These are phyloP conservation scores for Ceratocystis albifundus DNA, from an alignment of 2,329 filamentous ascomycete genomes.

Conservation along the genomic window DNA sequence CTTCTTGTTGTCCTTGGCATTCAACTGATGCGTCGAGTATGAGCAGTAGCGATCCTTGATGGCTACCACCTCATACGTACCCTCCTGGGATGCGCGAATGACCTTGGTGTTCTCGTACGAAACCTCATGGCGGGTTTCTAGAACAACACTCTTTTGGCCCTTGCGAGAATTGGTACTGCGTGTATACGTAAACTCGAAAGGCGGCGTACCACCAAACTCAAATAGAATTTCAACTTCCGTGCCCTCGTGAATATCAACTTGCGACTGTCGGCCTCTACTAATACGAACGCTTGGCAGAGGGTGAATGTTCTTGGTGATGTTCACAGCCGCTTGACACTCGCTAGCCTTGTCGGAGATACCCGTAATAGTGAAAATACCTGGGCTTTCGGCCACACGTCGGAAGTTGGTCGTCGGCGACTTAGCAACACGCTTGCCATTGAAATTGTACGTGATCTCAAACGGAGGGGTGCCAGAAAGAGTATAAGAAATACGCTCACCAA, in stretches of 20 bases:
- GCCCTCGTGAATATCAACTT: constrained; percentile 92
- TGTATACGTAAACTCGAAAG: constrained; percentile 96
- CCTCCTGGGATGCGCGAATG: constrained; percentile 79
- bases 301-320: constrained; percentile 75
- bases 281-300: constrained; percentile 85
- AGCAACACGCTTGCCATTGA: constrained; percentile 71
- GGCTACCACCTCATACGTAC: constrained; percentile 91
- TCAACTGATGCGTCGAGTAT: constrained; percentile 60
- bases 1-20: constrained; percentile 37
- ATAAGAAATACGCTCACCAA: constrained; percentile 88
- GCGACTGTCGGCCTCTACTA: constrained; percentile 66
- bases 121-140: constrained; percentile 83
- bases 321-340: constrained; percentile 69
- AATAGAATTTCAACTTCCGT: constrained; percentile 88
- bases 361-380: constrained; percentile 79
- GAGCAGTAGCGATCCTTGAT: constrained; percentile 91
- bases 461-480: constrained; percentile 81
- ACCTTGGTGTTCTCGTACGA: constrained; percentile 72
- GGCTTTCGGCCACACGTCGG: constrained; percentile 81
- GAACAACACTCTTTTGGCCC: constrained; percentile 63
- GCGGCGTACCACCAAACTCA: constrained; percentile 88
- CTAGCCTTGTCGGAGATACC: constrained; percentile 78
- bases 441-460: constrained; percentile 86
- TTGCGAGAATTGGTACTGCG: constrained; percentile 74
- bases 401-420: constrained; percentile 71